These are phyloP conservation scores for Elaeis oleifera DNA, from an alignment of 202 grass and related monocot species.

Conservation along the genomic window DNA sequence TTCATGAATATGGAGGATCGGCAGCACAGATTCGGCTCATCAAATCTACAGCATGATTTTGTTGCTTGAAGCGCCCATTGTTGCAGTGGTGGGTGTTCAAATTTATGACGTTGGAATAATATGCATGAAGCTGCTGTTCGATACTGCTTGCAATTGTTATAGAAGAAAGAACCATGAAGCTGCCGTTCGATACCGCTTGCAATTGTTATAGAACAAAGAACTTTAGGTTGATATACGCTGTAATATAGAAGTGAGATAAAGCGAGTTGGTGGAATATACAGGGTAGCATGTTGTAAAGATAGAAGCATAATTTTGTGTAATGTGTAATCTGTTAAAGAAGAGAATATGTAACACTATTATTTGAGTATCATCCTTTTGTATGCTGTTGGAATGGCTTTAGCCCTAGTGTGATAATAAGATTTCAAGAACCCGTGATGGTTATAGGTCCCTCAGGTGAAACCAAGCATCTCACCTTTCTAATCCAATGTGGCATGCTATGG, in stretches of 20 bases:
- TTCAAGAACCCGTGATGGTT: too few relatives aligned
- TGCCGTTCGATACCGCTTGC: too few relatives aligned
- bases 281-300: conserved; percentile 10
- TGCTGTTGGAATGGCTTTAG: too few relatives aligned
- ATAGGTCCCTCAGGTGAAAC: too few relatives aligned
- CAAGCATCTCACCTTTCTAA: too few relatives aligned
- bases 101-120: background rate
- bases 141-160: background rate
- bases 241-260: background rate
- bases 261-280: background rate
- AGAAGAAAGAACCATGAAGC: background rate
- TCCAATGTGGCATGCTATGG: too few relatives aligned
- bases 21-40: conserved; percentile 64
- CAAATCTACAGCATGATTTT: conserved; percentile 94
- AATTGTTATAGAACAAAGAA: conserved; percentile 2
- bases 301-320: background rate
- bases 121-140: too few relatives aligned
- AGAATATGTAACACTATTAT: too few relatives aligned
- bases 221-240: background rate
- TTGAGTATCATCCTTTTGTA: too few relatives aligned
- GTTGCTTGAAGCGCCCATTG: conserved; percentile 39
- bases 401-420: too few relatives aligned
- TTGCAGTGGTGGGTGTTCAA: background rate
- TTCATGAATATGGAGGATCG: conserved; percentile 58
- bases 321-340: background rate